Conservation (phyloP, 805 yeast genomes). For the Starmerella geochares region DNA sequence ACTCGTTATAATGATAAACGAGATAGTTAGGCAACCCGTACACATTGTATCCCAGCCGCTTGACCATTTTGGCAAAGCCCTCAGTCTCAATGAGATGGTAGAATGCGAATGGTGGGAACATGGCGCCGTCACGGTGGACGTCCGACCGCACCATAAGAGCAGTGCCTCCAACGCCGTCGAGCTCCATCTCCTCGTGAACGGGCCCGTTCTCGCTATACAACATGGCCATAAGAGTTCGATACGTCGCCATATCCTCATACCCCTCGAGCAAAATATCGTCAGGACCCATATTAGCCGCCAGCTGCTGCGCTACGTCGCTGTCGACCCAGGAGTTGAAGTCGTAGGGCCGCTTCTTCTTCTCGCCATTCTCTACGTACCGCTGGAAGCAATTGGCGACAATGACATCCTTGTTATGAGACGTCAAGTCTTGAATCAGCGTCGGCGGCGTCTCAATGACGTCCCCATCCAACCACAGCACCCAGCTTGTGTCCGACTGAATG, state of each 20-base stretch:
- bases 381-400: conserved; percentile 91
- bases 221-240: conserved; percentile 88
- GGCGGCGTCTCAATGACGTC: conserved; percentile 86
- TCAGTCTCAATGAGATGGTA: conserved; percentile 95
- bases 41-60: conserved; percentile 81
- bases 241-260: conserved; percentile 84
- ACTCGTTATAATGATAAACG: conserved; percentile 83
- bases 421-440: conserved; percentile 75
- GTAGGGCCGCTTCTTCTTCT: conserved; percentile 66
- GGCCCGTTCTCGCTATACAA: conserved; percentile 61
- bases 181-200: conserved; percentile 57
- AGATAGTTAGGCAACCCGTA: conserved; percentile 89
- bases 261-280: conserved; percentile 96
- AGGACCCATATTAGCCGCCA: conserved; percentile 63
- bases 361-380: conserved; percentile 53
- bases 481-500: conserved; percentile 76
- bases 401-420: conserved; percentile 74
- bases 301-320: conserved; percentile 60
- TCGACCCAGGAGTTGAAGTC: conserved; percentile 88
- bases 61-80: conserved; percentile 95
- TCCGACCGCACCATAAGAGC: conserved; percentile 93
- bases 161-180: conserved; percentile 98
- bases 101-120: conserved; percentile 98
- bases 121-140: conserved; percentile 98
- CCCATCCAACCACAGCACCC: conserved; percentile 96